These are phyloP conservation scores for Secale cereale DNA, from an alignment of 176 grass and related monocot genomes.

Conservation along the genomic window DNA sequence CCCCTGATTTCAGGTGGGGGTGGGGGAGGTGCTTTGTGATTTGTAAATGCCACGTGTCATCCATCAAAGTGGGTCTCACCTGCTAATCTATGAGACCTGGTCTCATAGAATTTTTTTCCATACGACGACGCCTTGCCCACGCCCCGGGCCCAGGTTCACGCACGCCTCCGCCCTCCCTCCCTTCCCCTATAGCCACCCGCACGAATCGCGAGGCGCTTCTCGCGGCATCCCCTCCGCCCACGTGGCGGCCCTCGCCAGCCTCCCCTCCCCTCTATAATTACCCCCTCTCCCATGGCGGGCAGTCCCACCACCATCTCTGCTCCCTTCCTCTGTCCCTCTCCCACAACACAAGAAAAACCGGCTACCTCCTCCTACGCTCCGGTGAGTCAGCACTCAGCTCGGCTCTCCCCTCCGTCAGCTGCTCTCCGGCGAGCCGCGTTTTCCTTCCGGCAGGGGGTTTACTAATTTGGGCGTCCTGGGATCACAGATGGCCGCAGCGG, in stretches of 20 bases:
- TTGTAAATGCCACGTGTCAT: too few species aligned
- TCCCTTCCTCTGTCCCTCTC: not conserved
- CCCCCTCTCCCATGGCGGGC: not conserved
- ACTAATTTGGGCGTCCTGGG: conserved; percentile 22
- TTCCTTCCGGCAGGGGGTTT: not conserved
- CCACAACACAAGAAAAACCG: not conserved
- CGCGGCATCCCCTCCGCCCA: not conserved
- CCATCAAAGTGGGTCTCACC: too few species aligned
- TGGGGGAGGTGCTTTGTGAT: too few species aligned
- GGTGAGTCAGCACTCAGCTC: conserved; percentile 4
- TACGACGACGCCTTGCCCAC: not conserved
- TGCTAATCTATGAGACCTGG: too few species aligned
- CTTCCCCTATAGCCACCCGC: not conserved
- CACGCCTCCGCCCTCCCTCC: not conserved
- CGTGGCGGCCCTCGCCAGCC: not conserved
- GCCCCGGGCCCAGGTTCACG: conserved; percentile 37
- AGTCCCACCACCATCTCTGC: not conserved
- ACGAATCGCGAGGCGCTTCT: not conserved
- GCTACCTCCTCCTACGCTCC: not conserved
- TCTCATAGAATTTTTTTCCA: too few species aligned
- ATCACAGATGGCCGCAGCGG: conserved; percentile 44
- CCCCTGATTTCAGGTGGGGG: too few species aligned
- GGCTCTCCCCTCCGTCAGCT: not conserved
- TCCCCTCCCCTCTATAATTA: conserved; percentile 26
- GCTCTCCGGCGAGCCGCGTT: not conserved